A percentile compares a stretch with the other conserved stretches of the same genome.
phyloP scores from a whole-genome alignment of 768 basidiomycete genomes.

The Naematelia aurantialba region DNA sequence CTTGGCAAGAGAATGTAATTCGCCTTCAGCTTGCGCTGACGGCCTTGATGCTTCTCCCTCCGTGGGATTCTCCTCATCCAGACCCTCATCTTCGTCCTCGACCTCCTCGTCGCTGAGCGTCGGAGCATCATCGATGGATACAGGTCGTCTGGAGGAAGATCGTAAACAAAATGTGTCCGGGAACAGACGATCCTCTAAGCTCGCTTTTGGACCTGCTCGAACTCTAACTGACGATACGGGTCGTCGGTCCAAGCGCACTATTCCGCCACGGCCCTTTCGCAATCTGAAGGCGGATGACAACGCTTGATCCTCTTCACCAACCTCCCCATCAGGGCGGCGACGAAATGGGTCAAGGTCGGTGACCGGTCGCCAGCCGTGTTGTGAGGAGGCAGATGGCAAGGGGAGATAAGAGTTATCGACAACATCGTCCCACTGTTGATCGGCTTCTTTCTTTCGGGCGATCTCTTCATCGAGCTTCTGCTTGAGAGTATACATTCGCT shows the following conservation, averaged over 20 bases:
- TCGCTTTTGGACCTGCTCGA: background rate
- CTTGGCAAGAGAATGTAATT: slow-evolving; percentile 11
- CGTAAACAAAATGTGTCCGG: slow-evolving; percentile 15
- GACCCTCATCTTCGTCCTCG: slow-evolving; percentile 21
- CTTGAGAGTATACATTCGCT: slow-evolving; percentile 62
- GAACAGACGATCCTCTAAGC: slow-evolving; percentile 28
- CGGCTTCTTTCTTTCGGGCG: slow-evolving; percentile 64
- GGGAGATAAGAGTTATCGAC: slow-evolving; percentile 76
- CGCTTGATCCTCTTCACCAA: slow-evolving; percentile 16
- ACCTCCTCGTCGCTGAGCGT: slow-evolving; percentile 12
- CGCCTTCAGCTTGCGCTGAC: background rate
- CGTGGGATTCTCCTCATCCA: slow-evolving; percentile 22
- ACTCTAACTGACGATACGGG: slow-evolving; percentile 7
- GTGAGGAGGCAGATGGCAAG: slow-evolving; percentile 58
- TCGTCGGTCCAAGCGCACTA: slow-evolving; percentile 70
- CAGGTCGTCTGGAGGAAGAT: slow-evolving; percentile 16
- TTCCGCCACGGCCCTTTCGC: slow-evolving; percentile 78
- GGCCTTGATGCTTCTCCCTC: background rate
- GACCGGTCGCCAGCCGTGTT: slow-evolving; percentile 39
- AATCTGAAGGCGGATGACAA: slow-evolving; percentile 58
- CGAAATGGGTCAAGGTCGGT: slow-evolving; percentile 60
- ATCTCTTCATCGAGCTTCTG: slow-evolving; percentile 64
- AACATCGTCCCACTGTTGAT: slow-evolving; percentile 80
- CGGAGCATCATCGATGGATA: slow-evolving; percentile 32
- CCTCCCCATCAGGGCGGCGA: slow-evolving; percentile 3